Conservation (phyloP, 2,329 filamentous ascomycete species). For the Botrytis fragariae region DNA sequence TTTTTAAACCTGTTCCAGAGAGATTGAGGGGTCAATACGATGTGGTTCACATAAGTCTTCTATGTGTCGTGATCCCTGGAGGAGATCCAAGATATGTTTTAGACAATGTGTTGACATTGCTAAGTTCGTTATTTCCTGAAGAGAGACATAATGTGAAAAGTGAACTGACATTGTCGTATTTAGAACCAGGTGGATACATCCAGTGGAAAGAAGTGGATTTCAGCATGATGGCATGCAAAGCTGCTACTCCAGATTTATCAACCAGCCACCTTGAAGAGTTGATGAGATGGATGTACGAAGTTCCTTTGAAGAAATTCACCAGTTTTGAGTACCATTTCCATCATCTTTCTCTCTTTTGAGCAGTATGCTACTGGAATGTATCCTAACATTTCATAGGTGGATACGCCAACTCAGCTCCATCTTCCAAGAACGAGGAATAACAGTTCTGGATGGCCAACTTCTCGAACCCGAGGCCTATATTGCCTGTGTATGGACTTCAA, state of each 20-base stretch:
- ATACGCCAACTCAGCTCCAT: conserved; percentile 10
- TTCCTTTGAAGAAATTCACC: neutral
- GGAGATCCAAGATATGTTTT: conserved; percentile 12
- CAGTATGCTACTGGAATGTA: neutral
- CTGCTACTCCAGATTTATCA: neutral
- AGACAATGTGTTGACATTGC: neutral
- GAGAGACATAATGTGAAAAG: neutral
- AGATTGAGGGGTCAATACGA: neutral
- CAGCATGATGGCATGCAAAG: neutral
- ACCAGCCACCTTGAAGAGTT: neutral
- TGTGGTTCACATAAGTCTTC: conserved; percentile 14
- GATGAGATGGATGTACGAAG: neutral
- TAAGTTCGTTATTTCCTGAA: neutral
- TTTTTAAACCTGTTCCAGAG: neutral
- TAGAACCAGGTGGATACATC: conserved; percentile 16
- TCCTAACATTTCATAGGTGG: neutral
- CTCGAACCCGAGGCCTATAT: neutral
- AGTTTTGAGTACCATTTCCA: neutral
- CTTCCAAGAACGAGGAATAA: conserved; percentile 2
- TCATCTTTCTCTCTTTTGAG: neutral
- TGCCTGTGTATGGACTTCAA: neutral
- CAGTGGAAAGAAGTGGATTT: conserved; percentile 17
- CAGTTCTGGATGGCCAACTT: neutral
- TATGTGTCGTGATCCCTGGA: neutral
- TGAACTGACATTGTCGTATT: neutral